These are phyloP conservation scores for Nigrospora sphaerica DNA, from an alignment of 2,329 filamentous ascomycete genomes.

Conservation along the genomic window DNA sequence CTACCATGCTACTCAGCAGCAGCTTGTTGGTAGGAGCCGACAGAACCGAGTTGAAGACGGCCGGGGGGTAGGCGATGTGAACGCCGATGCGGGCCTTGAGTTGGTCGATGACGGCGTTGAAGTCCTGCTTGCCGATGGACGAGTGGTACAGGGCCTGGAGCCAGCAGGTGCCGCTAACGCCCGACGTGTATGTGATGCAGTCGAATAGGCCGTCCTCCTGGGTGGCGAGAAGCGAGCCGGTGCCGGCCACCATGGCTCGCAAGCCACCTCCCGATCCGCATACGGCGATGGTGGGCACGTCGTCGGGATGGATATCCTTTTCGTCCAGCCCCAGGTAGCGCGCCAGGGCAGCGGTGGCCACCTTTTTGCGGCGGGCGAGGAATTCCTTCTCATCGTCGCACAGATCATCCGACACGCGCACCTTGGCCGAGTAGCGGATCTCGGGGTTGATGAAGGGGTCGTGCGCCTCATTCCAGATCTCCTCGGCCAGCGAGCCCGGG, in stretches of 20 bases:
- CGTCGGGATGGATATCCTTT: conserved; percentile 79
- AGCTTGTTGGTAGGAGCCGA: conserved; percentile 90
- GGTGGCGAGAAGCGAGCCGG: conserved; percentile 78
- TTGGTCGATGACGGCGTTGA: conserved; percentile 70
- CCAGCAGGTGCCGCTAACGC: conserved; percentile 96
- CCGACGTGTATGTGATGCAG: conserved; percentile 89
- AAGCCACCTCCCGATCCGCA: conserved; percentile 91
- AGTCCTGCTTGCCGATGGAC: conserved; percentile 61
- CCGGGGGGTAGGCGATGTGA: conserved; percentile 88
- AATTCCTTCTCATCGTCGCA: conserved; percentile 80
- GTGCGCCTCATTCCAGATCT: conserved; percentile 89
- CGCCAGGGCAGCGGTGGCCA: conserved; percentile 68
- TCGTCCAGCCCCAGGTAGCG: conserved; percentile 75
- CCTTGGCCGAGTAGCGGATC: conserved; percentile 71
- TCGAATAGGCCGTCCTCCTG: conserved; percentile 86
- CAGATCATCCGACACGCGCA: conserved; percentile 74
- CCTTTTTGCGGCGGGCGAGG: conserved; percentile 57
- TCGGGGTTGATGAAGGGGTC: conserved; percentile 81
- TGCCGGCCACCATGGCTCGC: conserved; percentile 81
- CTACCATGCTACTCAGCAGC: conserved; percentile 78
- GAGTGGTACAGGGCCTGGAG: conserved; percentile 83
- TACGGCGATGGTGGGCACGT: conserved; percentile 88
- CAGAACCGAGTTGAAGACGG: conserved; percentile 73
- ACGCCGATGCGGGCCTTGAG: conserved; percentile 77
- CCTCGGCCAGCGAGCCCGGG: conserved; percentile 80